Percentiles rank a stretch among this genome's conserved stretches.
phyloP scores from a whole-genome alignment of 2,329 filamentous ascomycete species.

The Sporothrix mexicana region DNA sequence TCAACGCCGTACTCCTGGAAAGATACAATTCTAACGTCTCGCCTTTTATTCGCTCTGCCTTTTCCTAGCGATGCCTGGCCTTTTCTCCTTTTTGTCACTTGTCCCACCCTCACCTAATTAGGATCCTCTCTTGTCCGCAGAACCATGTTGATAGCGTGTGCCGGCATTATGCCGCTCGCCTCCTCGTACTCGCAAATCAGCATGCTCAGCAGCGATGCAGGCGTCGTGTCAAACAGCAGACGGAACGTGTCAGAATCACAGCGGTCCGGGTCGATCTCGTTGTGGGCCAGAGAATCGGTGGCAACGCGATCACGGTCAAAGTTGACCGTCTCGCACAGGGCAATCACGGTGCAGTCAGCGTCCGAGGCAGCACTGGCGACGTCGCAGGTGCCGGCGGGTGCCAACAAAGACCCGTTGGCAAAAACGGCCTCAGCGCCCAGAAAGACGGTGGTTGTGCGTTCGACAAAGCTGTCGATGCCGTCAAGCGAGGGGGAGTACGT shows the following conservation, averaged over 20 bases:
- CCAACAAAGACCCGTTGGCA: slow-evolving; percentile 90
- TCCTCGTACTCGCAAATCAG: slow-evolving; percentile 94
- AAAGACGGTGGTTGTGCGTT: slow-evolving; percentile 70
- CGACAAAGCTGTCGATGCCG: slow-evolving; percentile 75
- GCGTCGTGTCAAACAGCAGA: slow-evolving; percentile 91
- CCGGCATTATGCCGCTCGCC: slow-evolving; percentile 84
- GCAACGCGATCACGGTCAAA: slow-evolving; percentile 85
- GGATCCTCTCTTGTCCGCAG: slow-evolving; percentile 64
- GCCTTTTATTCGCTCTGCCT: not conserved
- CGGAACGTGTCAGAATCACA: slow-evolving; percentile 61
- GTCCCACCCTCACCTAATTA: slow-evolving; percentile 41
- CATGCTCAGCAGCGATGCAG: slow-evolving; percentile 82
- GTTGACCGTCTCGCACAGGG: slow-evolving; percentile 93
- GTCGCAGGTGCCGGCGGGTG: slow-evolving; percentile 82
- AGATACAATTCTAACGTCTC: not conserved
- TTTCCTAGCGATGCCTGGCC: not conserved
- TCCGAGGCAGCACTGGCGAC: slow-evolving; percentile 83
- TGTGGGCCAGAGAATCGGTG: slow-evolving; percentile 89
- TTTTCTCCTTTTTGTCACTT: not conserved
- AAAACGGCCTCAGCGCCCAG: slow-evolving; percentile 94
- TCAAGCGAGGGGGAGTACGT: slow-evolving; percentile 80
- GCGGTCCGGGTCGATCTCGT: slow-evolving; percentile 83
- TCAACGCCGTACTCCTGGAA: not conserved
- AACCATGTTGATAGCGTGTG: slow-evolving; percentile 77
- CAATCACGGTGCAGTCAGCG: slow-evolving; percentile 78